These are phyloP conservation scores for Aspergillus arachidicola DNA, from an alignment of 2,329 filamentous ascomycete genomes.

Conservation along the genomic window DNA sequence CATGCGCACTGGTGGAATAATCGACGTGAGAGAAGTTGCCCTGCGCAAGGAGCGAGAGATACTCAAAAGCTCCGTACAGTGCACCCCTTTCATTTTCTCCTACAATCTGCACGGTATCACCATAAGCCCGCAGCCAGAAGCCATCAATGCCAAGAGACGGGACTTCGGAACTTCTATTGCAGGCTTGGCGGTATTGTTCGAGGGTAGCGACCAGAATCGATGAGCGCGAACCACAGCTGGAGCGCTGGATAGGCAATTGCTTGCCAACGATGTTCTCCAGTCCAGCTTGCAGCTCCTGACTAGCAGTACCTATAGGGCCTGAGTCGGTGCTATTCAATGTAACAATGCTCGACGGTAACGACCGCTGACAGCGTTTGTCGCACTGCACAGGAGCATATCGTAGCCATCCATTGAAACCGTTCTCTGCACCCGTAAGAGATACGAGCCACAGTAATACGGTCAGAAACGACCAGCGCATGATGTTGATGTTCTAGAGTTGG, in stretches of 20 bases:
- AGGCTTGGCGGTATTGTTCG: conserved; percentile 29
- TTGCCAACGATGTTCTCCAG: conserved; percentile 61
- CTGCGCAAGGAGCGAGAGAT: conserved; percentile 66
- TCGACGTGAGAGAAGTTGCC: conserved; percentile 54
- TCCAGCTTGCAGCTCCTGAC: conserved; percentile 60
- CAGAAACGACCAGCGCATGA: neutral
- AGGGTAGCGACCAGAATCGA: conserved; percentile 36
- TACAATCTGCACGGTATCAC: conserved; percentile 57
- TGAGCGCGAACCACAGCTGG: conserved; percentile 22
- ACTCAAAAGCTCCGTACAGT: conserved; percentile 70
- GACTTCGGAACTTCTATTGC: conserved; percentile 20
- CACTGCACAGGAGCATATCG: conserved; percentile 61
- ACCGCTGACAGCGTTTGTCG: conserved; percentile 39
- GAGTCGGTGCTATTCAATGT: conserved; percentile 56
- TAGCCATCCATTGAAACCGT: conserved; percentile 65
- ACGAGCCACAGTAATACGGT: neutral
- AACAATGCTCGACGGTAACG: conserved; percentile 54
- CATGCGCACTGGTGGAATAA: conserved; percentile 59
- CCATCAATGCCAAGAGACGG: conserved; percentile 47
- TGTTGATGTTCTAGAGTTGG: neutral
- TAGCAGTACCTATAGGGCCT: conserved; percentile 63
- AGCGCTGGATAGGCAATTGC: conserved; percentile 39
- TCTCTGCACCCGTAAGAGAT: conserved; percentile 51
- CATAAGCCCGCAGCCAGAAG: conserved; percentile 60
- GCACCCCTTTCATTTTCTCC: conserved; percentile 68